phyloP scores from a whole-genome alignment of 1,284 basidiomycete species.

The Psilocybe mexicana region DNA sequence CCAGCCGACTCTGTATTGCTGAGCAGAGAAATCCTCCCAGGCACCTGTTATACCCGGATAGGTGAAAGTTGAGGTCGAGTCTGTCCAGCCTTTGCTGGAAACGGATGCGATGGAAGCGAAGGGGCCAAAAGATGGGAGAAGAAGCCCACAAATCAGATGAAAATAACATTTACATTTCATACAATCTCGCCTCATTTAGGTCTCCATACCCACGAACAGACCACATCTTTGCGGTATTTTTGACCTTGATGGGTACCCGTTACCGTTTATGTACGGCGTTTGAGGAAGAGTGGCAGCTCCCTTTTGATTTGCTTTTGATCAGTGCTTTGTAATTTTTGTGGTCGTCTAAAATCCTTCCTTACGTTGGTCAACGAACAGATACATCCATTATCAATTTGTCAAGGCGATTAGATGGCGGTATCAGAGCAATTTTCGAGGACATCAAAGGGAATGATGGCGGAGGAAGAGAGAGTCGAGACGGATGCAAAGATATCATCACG shows the following conservation, averaged over 20 bases:
- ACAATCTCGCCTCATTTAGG: not conserved
- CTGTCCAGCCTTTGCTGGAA: not conserved
- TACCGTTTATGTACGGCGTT: too few species aligned
- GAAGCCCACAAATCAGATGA: not conserved
- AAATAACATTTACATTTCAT: not conserved
- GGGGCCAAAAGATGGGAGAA: not conserved
- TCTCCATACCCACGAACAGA: not conserved
- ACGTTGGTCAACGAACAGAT: too few species aligned
- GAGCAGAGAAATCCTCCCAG: slow-evolving; percentile 12
- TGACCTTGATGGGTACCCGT: not conserved
- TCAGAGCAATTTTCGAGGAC: too few species aligned
- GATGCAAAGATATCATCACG: too few species aligned
- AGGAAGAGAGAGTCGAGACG: too few species aligned
- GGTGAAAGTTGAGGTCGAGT: slow-evolving; percentile 4
- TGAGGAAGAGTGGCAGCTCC: too few species aligned
- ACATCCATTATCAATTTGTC: too few species aligned
- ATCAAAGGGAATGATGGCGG: too few species aligned
- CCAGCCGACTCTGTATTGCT: not conserved
- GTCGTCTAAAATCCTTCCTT: too few species aligned
- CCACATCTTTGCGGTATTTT: not conserved
- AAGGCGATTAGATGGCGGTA: too few species aligned
- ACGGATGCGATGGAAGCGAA: not conserved
- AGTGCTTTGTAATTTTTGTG: too few species aligned
- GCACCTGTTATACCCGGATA: slow-evolving; percentile 6
- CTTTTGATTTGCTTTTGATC: too few species aligned